Conservation (phyloP, 1,284 basidiomycete species). For the Apiotrichum veenhuisii region DNA sequence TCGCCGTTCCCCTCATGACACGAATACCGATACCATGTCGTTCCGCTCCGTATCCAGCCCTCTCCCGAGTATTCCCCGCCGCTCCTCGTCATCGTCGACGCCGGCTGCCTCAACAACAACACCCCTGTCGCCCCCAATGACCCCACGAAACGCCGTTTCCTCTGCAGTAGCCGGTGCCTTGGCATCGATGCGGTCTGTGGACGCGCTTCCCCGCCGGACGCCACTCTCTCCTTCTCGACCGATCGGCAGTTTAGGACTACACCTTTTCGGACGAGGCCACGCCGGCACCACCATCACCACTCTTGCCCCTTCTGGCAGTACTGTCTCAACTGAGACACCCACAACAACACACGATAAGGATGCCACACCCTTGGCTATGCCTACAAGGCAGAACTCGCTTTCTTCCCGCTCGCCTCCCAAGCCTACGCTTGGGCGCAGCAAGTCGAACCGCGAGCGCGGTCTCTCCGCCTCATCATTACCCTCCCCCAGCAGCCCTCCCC, state of each 20-base stretch:
- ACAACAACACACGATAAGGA: slow-evolving; percentile 1
- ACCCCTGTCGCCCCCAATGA: not conserved
- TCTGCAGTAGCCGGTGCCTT: not conserved
- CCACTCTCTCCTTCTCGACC: not conserved
- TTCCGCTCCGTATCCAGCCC: slow-evolving; percentile 21
- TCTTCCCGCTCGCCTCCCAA: slow-evolving; percentile 9
- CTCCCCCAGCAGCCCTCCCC: not conserved
- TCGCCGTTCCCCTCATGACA: not conserved
- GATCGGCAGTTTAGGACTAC: not conserved
- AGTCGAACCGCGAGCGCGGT: not conserved
- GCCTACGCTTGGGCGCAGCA: slow-evolving; percentile 1
- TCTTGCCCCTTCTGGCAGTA: not conserved
- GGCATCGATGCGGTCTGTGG: slow-evolving; percentile 11
- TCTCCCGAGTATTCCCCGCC: slow-evolving; percentile 43
- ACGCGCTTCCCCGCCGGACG: slow-evolving; percentile 1
- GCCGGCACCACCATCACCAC: not conserved
- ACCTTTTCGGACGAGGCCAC: not conserved
- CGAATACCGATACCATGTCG: not conserved
- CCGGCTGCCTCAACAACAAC: not conserved
- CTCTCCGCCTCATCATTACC: slow-evolving; percentile 2
- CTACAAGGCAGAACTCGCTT: slow-evolving; percentile 1
- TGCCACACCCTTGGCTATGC: too few relatives aligned
- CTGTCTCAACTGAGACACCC: not conserved
- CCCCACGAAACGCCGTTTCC: not conserved
- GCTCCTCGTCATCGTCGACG: slow-evolving; percentile 22